phyloP scores from a whole-genome alignment of 179 eudicot species.

The Heliamphora pulchella region DNA sequence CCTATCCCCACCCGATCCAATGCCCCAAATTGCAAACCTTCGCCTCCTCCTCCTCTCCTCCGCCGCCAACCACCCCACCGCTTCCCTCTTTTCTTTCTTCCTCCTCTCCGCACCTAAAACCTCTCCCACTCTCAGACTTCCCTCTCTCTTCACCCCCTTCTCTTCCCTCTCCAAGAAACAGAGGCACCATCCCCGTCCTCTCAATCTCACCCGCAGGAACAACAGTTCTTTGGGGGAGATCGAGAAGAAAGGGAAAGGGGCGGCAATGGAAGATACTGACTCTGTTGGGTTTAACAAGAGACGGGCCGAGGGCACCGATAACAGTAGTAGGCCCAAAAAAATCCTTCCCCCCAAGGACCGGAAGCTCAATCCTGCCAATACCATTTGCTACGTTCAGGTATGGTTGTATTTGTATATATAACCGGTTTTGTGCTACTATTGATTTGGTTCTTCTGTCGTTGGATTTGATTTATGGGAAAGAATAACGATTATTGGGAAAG shows the following conservation, averaged over 20 bases:
- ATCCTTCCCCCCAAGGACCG: constrained; percentile 49
- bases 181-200: constrained; percentile 22
- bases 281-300: constrained; percentile 54
- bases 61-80: constrained; percentile 19
- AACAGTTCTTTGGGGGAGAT: constrained; percentile 33
- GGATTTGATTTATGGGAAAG: neutral
- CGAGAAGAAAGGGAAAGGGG: constrained; percentile 22
- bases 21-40: constrained; percentile 53
- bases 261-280: constrained; percentile 37
- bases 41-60: constrained; percentile 47
- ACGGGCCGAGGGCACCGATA: constrained; percentile 82
- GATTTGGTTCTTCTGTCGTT: constrained; percentile 7
- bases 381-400: constrained; percentile 83
- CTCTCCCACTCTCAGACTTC: constrained; percentile 7
- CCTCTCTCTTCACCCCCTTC: constrained; percentile 23
- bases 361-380: constrained; percentile 68
- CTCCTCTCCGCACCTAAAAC: constrained; percentile 25
- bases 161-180: constrained; percentile 29
- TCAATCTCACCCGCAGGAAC: constrained; percentile 22
- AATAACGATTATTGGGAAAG: too few species aligned
- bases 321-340: constrained; percentile 43
- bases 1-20: constrained; percentile 1
- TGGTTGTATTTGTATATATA: neutral
- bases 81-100: constrained; percentile 20
- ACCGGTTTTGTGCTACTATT: neutral